A percentile compares a stretch with the other conserved stretches of the same genome.
phyloP scores from a whole-genome alignment of 805 yeast genomes.

The Geotrichum ghanense region DNA sequence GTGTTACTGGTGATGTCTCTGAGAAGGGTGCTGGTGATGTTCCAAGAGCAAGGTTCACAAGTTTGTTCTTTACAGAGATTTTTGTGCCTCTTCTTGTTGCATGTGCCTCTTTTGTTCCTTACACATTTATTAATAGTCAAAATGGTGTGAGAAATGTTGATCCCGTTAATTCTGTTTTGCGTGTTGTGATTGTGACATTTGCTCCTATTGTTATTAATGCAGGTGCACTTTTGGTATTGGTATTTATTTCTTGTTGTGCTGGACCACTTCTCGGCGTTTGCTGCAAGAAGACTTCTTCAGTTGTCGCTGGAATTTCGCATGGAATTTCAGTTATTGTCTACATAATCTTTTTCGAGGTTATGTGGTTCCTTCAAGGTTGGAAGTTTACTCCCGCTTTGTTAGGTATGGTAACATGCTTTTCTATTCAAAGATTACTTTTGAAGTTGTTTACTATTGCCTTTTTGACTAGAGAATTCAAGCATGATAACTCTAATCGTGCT shows the following conservation, averaged over 20 bases:
- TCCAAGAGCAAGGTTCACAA: slow-evolving; percentile 66
- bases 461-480: slow-evolving; percentile 92
- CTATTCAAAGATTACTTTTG: slow-evolving; percentile 79
- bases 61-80: slow-evolving; percentile 71
- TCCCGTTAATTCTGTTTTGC: slow-evolving; percentile 45
- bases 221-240: slow-evolving; percentile 69
- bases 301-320: slow-evolving; percentile 91
- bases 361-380: slow-evolving; percentile 97
- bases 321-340: slow-evolving; percentile 87
- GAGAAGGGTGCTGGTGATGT: slow-evolving; percentile 57
- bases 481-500: slow-evolving; percentile 90
- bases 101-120: slow-evolving; percentile 59
- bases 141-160: slow-evolving; percentile 49
- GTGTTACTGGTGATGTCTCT: slow-evolving; percentile 51
- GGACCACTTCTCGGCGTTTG: slow-evolving; percentile 93
- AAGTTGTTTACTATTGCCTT: slow-evolving; percentile 66
- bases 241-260: slow-evolving; percentile 87
- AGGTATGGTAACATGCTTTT: slow-evolving; percentile 75
- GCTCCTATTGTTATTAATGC: slow-evolving; percentile 87
- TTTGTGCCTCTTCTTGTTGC: slow-evolving; percentile 62
- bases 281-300: slow-evolving; percentile 94
- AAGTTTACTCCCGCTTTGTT: slow-evolving; percentile 74
- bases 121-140: slow-evolving; percentile 73
- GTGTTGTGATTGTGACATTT: slow-evolving; percentile 52
- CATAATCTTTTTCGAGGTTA: slow-evolving; percentile 77